Base-by-base conservation (phyloP, 2,329 filamentous ascomycete species). In the Microdochium trichocladiopsis region DNA sequence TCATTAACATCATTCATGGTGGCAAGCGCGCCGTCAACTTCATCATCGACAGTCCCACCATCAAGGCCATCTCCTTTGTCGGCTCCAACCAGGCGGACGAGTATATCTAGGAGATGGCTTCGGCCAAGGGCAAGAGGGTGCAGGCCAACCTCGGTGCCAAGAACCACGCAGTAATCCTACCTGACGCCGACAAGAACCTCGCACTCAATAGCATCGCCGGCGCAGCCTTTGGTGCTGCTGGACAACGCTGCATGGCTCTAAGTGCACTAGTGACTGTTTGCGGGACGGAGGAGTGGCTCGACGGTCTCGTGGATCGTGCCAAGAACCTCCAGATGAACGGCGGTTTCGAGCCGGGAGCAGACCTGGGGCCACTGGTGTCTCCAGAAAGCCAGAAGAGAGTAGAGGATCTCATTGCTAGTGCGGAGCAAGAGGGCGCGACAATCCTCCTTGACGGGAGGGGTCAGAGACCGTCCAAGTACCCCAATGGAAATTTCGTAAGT, bases 181-280 rank as follows among this genome's bases (percentile, higher is more conserved):
- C 89, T 18, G 89, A 94, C 74, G 88, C 85, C 75, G 92, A 94
- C 77, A 93, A 91, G 80, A 92, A 94, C 75, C 87, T 92, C 63
- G 89, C 90, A 59, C 74, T 94, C 63, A 94, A 93, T 72, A 86
- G 87, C 45, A 88, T 94, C 58, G 82, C 88, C 4, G 90, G 89
- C 58, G 89, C 90, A 28, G 89, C 90, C 23, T 94, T 94, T 60
- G 89, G 89, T 58, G 89, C 89, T 57, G 89, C 89, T 23, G 89
- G 89, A 36, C 89, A 94, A 75, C 79, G 89, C 56, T 94, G 89
- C 72, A 94, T 94, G 89, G 89, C 89, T 36, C 76, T 94, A 53
- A 90, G 86, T 65, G 91, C 89, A 1, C 75, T 92, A n/a, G 88
- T 94, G 61, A 85, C 91, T 75, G 86, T 94, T 31, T 89, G 88